Conservation (phyloP, 2,329 filamentous ascomycete genomes). For the Botrytis byssoidea region DNA sequence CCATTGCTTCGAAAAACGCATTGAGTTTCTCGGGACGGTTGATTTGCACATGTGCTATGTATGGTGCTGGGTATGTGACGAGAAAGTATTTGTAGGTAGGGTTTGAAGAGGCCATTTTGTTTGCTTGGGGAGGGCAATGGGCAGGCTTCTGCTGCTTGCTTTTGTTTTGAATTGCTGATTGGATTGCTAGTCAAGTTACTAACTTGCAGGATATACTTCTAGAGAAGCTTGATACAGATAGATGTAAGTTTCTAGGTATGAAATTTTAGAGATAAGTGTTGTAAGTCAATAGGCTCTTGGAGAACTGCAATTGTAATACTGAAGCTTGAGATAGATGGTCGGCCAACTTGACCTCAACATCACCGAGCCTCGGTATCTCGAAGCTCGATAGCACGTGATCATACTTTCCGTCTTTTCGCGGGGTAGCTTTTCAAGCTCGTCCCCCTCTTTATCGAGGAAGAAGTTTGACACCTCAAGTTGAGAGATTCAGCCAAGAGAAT, state of each 20-base stretch:
- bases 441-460: neutral
- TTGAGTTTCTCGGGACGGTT: constrained; percentile 86
- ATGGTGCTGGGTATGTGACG: constrained; percentile 66
- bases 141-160: neutral
- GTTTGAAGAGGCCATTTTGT: constrained; percentile 25
- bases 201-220: neutral
- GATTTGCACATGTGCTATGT: constrained; percentile 89
- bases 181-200: neutral
- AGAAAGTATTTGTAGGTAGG: constrained; percentile 44
- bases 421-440: neutral
- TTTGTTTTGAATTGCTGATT: neutral
- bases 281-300: neutral
- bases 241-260: neutral
- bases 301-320: neutral
- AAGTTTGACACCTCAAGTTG: neutral
- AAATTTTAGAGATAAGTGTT: neutral
- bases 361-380: constrained; percentile 9
- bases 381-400: neutral
- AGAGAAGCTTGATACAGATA: neutral
- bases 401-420: neutral
- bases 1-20: constrained; percentile 76
- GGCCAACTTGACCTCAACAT: neutral
- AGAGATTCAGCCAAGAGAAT: neutral
- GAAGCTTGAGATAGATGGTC: neutral
- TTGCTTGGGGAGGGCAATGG: neutral